A percentile compares a stretch with the other conserved stretches of the same genome.
phyloP scores from a whole-genome alignment of 2,329 filamentous ascomycete genomes.

The Xylaria sp. region DNA sequence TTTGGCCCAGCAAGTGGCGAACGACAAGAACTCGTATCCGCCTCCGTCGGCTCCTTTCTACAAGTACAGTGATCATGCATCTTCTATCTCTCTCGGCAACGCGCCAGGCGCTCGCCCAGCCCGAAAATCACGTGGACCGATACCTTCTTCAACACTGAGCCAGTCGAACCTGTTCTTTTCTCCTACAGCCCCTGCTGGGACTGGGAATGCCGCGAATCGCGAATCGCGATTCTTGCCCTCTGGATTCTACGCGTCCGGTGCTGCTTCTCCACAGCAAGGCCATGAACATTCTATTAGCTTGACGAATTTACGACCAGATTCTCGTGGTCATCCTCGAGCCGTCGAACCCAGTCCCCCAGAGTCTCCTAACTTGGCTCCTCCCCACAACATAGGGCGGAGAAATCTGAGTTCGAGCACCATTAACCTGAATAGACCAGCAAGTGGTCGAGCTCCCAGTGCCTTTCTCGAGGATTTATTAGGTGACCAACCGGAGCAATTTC shows the following conservation, averaged over 20 bases:
- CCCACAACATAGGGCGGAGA: slow-evolving; percentile 48
- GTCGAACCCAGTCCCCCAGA: slow-evolving; percentile 69
- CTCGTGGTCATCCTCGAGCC: slow-evolving; percentile 62
- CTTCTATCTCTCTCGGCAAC: slow-evolving; percentile 63
- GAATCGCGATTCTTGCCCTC: slow-evolving; percentile 86
- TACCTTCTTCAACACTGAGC: slow-evolving; percentile 68
- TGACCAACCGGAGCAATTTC: slow-evolving; percentile 69
- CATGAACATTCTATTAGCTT: slow-evolving; percentile 68
- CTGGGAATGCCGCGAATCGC: slow-evolving; percentile 66
- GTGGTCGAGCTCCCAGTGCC: slow-evolving; percentile 83
- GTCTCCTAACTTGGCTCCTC: slow-evolving; percentile 67
- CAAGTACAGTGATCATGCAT: slow-evolving; percentile 71
- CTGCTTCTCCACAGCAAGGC: slow-evolving; percentile 60
- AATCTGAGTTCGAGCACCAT: slow-evolving; percentile 73
- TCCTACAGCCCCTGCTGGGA: slow-evolving; percentile 78
- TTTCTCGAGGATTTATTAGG: slow-evolving; percentile 92
- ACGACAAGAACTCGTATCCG: slow-evolving; percentile 75
- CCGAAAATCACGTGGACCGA: slow-evolving; percentile 64
- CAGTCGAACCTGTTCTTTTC: slow-evolving; percentile 90
- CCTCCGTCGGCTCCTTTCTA: slow-evolving; percentile 70
- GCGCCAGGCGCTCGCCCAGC: slow-evolving; percentile 61
- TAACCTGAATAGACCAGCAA: slow-evolving; percentile 72
- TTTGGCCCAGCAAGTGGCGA: slow-evolving; percentile 75
- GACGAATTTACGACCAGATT: slow-evolving; percentile 70
- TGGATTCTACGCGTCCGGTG: slow-evolving; percentile 86